These are phyloP conservation scores for Trichophyton benhamiae DNA, from an alignment of 2,329 filamentous ascomycete genomes.

Conservation along the genomic window DNA sequence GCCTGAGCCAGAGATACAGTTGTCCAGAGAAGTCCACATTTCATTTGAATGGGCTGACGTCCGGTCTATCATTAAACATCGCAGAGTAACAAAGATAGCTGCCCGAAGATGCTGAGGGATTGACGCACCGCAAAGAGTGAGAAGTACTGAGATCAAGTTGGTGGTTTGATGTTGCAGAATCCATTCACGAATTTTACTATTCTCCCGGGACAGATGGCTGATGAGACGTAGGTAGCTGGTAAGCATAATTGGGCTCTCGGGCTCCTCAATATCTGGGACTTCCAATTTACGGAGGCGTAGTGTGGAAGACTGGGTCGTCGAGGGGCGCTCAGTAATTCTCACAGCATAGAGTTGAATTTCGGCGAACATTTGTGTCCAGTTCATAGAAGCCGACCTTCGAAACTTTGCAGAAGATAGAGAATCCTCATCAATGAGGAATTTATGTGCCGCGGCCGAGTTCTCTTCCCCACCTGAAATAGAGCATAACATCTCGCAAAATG, in stretches of 20 bases:
- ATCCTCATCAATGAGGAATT: conserved; percentile 73
- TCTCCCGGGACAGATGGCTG: conserved; percentile 66
- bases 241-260: conserved; percentile 91
- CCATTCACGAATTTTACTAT: conserved; percentile 58
- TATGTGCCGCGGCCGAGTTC: conserved; percentile 73
- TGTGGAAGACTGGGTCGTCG: conserved; percentile 41
- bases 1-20: conserved; percentile 55
- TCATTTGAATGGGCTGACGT: conserved; percentile 51
- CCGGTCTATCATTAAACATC: conserved; percentile 65
- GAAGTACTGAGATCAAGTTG: conserved; percentile 59
- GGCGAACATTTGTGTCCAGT: conserved; percentile 84
- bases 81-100: conserved; percentile 67
- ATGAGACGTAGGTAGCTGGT: conserved; percentile 86
- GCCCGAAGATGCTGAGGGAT: conserved; percentile 68
- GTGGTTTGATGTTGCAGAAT: conserved; percentile 56
- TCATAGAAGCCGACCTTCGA: conserved; percentile 70
- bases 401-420: conserved; percentile 63
- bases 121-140: conserved; percentile 64
- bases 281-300: conserved; percentile 50
- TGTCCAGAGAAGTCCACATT: conserved; percentile 72
- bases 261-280: conserved; percentile 64
- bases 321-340: conserved; percentile 62
- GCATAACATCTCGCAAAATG: conserved; percentile 92
- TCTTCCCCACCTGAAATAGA: conserved; percentile 72
- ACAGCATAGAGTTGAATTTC: conserved; percentile 76